Evolutionary conservation across 176 grass and related monocot species (phyloP).

Genomic region (Oryza australiensis): DNA sequence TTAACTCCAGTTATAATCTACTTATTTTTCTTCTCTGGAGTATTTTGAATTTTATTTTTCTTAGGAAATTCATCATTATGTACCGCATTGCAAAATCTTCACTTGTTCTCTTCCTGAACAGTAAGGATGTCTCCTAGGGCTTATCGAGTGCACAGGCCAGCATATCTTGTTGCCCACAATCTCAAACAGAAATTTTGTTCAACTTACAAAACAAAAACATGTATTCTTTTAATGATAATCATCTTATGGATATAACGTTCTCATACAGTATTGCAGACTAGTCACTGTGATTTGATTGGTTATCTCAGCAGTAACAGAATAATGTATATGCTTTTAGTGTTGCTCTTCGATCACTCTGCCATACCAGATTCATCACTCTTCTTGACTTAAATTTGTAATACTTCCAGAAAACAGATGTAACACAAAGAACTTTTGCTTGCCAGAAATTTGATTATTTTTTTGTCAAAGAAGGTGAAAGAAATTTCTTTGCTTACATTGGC

Average conservation of each 20-base stretch:
- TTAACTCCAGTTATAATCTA: background rate
- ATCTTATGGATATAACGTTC: background rate
- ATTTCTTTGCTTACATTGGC: slow-evolving; percentile 2
- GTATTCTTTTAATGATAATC: background rate
- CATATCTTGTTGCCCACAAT: background rate
- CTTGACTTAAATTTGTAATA: background rate
- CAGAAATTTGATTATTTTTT: slow-evolving; percentile 3
- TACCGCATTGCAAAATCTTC: background rate
- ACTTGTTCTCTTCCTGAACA: slow-evolving; percentile 12
- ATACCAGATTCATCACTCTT: background rate
- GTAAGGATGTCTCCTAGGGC: background rate
- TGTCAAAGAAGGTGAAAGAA: background rate
- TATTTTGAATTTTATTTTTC: background rate
- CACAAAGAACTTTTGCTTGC: background rate
- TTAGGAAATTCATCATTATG: background rate
- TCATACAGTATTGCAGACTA: background rate
- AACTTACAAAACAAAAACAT: background rate
- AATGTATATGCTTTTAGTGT: background rate
- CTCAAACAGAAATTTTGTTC: background rate
- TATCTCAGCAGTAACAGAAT: slow-evolving; percentile 9
- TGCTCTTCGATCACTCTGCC: slow-evolving; percentile 13
- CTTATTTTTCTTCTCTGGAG: background rate
- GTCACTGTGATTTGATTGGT: slow-evolving; percentile 11
- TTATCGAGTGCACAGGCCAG: background rate
- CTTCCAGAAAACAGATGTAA: background rate